phyloP scores from a whole-genome alignment of 2,329 filamentous ascomycete genomes.

The Aspergillus vadensis region DNA sequence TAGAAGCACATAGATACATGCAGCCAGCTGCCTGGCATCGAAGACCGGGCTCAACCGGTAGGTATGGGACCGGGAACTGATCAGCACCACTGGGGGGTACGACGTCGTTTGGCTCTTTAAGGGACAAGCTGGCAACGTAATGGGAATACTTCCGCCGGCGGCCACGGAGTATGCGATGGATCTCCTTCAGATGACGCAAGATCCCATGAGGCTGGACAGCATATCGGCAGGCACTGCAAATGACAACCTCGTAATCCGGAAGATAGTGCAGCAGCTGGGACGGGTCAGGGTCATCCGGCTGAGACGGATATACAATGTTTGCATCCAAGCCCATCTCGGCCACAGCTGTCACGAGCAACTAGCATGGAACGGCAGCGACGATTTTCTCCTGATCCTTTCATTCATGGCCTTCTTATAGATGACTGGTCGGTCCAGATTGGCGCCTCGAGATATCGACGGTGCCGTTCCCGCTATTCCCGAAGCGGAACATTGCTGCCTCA shows the following conservation, averaged over 20 bases:
- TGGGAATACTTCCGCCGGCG: constrained; percentile 16
- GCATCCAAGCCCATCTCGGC: neutral
- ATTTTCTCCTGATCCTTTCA: neutral
- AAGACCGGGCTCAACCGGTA: constrained; percentile 30
- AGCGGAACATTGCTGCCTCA: neutral
- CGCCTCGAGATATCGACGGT: constrained; percentile 2
- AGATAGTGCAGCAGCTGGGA: constrained; percentile 20
- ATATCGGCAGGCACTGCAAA: constrained; percentile 30
- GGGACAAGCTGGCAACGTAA: constrained; percentile 15
- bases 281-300: neutral
- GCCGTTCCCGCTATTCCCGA: constrained; percentile 9
- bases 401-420: too few relatives aligned
- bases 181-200: constrained; percentile 34
- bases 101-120: constrained; percentile 25
- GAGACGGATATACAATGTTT: neutral
- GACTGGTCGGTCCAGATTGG: neutral
- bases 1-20: constrained; percentile 29
- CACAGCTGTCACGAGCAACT: neutral
- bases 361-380: neutral
- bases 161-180: constrained; percentile 25
- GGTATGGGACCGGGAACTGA: constrained; percentile 29
- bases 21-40: constrained; percentile 19
- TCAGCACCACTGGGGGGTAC: constrained; percentile 13
- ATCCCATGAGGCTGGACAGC: constrained; percentile 30
- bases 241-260: constrained; percentile 18